Evolutionary conservation across 2,329 filamentous ascomycete species (phyloP).

Genomic region (Cladosporium colombiae): DNA sequence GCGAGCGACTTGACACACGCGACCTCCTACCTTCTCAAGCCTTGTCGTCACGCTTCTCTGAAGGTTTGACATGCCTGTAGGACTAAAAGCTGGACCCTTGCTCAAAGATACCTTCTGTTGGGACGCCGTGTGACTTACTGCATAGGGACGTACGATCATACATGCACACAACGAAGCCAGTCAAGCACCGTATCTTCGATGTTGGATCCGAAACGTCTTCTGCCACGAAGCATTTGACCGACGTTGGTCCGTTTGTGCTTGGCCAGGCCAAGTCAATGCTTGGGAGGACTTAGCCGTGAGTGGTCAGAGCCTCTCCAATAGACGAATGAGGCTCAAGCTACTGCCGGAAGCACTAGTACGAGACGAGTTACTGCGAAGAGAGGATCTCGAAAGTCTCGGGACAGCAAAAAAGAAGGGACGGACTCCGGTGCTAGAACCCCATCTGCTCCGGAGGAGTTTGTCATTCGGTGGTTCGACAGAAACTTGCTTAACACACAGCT

Average conservation of each 20-base stretch:
- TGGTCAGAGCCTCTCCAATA: neutral
- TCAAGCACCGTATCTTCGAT: neutral
- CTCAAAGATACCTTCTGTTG: neutral
- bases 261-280: slow-evolving; percentile 17
- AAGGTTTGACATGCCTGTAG: neutral
- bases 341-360: neutral
- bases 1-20: neutral
- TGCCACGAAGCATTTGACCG: neutral
- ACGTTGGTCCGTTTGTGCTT: slow-evolving; percentile 11
- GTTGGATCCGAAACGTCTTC: neutral
- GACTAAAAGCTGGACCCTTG: neutral
- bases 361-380: neutral
- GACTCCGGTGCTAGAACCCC: neutral
- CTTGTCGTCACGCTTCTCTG: neutral
- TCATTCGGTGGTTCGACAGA: neutral
- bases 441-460: neutral
- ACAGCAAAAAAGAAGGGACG: neutral
- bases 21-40: neutral
- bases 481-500: neutral
- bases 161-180: neutral
- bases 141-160: neutral
- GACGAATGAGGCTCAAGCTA: neutral
- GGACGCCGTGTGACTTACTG: neutral
- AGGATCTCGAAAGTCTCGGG: neutral
- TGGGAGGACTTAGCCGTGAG: slow-evolving; percentile 6